Base-by-base conservation (phyloP, 257 asterid genomes). In the Solanum etuberosum region DNA sequence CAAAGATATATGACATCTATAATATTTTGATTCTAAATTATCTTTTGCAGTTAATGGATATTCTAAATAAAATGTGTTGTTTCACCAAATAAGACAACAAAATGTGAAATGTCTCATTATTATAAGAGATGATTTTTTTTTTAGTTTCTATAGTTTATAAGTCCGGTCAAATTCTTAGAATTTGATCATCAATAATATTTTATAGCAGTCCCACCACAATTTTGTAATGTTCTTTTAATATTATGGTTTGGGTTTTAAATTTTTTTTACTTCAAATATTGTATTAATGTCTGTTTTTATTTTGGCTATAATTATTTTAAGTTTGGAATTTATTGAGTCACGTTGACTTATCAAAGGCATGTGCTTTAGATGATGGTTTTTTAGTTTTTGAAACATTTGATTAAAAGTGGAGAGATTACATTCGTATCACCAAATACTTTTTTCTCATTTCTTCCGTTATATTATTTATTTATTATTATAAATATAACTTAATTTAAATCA, bases 251-350 rank as follows among this genome's bases (percentile, higher is more conserved):
- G 2, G 0, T 6, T 54, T 54, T 15, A 5, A 1, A 0, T 5
- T 15, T 48, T 1, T 46, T 48, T 48, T 48, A 48, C 59, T 48
- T 48, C 1, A 48, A 15, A 16, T 48, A 48, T 48, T 16, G 3
- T 16, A 51, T 5, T 51, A 4, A 51, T 5, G 1, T 48, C 9
- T 48, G 9, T 48, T 48, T 16, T 0, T 16, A 16, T 48, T 48
- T 48, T 48, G 0, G 1, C 23, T 48, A 0, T 5, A 48, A 48
- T 2, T 51, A 51, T 51, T 16, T 51, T 0, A 51, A 16, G 59
- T 51, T 0, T 0, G 9, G 0, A 16, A 15, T 51, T 51, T 16
- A 15, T 0, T 16, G 3, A 51, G 16, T 0, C 59, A 51, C 16
- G 8, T 48, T 48, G 0, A 15, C 0, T 51, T 51, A 51, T 16